Evolutionary conservation across 2,329 filamentous ascomycete species (phyloP), one percentile per base, ranked within the genome.

Genomic region (Talaromyces sp.): DNA sequence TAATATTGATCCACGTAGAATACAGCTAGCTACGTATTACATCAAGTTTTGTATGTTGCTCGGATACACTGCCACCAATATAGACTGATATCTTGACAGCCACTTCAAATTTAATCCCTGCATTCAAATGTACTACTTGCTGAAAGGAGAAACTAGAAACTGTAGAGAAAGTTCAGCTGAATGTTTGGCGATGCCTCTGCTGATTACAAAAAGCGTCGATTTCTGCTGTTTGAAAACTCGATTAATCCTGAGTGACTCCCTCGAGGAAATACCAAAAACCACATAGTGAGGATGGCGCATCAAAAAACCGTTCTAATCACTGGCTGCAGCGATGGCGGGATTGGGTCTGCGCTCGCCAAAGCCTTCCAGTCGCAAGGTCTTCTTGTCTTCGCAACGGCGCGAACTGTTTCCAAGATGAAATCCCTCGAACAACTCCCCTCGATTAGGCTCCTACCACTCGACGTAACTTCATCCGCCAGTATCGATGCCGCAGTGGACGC

Each of bases 301-400:
- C 49, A 56, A 57, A 71, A 71, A 66, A 70, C 69, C 7, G 72
- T 75, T 24, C 73, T 81, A 14, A 77, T 81, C 41, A 80, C 78
- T 14, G 78, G 78, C 39, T 80, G 78, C 68, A 73, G 73, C 63
- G 67, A 67, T 9, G 78, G 78, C 19, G 78, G 80, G 2, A 74
- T 82, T 24, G 79, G 79, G 31, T 69, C 73, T 22, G 74, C 77
- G 3, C 70, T 82, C 1, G 79, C 71, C 7, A 67, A 73, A 27
- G 70, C 67, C 7, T 80, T 81, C 63, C 75, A 76, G 19, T 64
- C 67, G 7, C 70, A 68, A 22, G 76, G 75, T 13, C 69, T 75
- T 22, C 72, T 72, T 7, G 79, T 82, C 50, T 78, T 79, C 65
- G 79, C 78, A 2, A 79, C 78, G 0, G 74, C 74, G 7, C 76